These are phyloP conservation scores for Trypanosoma mega DNA, from an alignment of 208 protist genomes.

Conservation along the genomic window DNA sequence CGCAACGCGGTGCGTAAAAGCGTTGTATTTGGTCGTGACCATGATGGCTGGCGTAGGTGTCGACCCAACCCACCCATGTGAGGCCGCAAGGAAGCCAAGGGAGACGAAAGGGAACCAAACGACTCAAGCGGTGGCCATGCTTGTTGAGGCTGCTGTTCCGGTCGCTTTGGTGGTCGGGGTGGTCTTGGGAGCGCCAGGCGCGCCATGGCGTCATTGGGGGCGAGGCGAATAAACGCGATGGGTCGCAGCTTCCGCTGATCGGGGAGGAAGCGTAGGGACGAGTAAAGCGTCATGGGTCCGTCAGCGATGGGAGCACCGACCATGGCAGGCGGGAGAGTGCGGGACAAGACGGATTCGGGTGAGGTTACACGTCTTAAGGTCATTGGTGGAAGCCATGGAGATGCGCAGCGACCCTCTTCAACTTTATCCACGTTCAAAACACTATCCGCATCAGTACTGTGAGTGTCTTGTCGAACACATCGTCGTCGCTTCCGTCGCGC, in stretches of 20 bases:
- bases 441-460: neutral
- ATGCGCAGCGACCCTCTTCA: neutral
- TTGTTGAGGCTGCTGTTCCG: too few species aligned
- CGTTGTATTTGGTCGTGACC: slow-evolving; percentile 14
- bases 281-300: slow-evolving; percentile 33
- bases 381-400: slow-evolving; percentile 9
- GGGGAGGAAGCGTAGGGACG: slow-evolving; percentile 52
- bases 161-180: too few species aligned
- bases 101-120: neutral
- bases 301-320: neutral
- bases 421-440: too few species aligned
- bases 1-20: slow-evolving; percentile 42
- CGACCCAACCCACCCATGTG: neutral
- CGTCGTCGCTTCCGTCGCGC: slow-evolving; percentile 1
- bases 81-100: too few species aligned
- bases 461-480: neutral
- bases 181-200: too few species aligned
- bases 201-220: slow-evolving; percentile 3
- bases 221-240: slow-evolving; percentile 48
- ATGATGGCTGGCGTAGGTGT: neutral
- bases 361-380: slow-evolving; percentile 13
- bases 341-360: neutral
- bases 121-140: too few species aligned
- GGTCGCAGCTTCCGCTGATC: slow-evolving; percentile 70
- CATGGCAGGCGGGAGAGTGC: neutral